Evolutionary conservation across 106 monocot species (phyloP).

Genomic region (Platanthera guangdongensis): DNA sequence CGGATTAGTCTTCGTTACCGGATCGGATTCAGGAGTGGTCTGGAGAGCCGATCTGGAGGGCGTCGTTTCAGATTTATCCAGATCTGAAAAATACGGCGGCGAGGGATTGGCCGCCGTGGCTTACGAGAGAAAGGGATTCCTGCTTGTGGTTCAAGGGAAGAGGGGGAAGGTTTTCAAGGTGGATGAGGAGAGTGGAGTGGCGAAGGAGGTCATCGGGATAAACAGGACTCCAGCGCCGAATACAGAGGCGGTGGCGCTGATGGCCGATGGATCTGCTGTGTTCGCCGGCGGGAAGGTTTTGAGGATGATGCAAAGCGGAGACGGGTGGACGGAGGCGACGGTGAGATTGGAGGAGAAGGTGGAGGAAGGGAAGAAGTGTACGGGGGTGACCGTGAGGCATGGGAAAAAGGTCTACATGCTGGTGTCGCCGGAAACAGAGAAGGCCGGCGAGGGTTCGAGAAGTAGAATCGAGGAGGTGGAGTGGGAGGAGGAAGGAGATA

Average conservation of each 20-base stretch:
- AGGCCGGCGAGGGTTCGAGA: background rate
- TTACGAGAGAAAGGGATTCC: conserved; percentile 42
- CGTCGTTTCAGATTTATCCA: conserved; percentile 23
- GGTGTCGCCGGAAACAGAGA: conserved; percentile 13
- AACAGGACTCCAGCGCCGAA: background rate
- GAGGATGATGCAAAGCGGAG: conserved; percentile 31
- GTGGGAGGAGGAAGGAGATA: conserved; percentile 66
- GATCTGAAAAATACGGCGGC: conserved; percentile 17
- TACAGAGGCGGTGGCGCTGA: conserved; percentile 21
- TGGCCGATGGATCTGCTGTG: conserved; percentile 40
- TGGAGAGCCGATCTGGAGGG: conserved; percentile 36
- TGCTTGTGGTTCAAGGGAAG: conserved; percentile 37
- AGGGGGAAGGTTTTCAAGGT: conserved; percentile 46
- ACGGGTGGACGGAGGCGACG: conserved; percentile 41
- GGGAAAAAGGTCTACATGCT: conserved; percentile 40
- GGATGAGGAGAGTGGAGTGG: conserved; percentile 42
- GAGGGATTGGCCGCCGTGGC: conserved; percentile 32
- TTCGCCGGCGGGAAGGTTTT: conserved; percentile 17
- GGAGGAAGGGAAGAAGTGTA: conserved; percentile 13
- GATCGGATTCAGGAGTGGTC: conserved; percentile 20
- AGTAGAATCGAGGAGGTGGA: conserved; percentile 59
- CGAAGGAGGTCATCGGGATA: conserved; percentile 23
- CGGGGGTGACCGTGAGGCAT: conserved; percentile 39
- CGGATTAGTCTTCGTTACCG: conserved; percentile 40
- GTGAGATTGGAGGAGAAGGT: conserved; percentile 32